These are phyloP conservation scores for Candida wancherniae DNA, from an alignment of 805 yeast genomes.

Conservation along the genomic window DNA sequence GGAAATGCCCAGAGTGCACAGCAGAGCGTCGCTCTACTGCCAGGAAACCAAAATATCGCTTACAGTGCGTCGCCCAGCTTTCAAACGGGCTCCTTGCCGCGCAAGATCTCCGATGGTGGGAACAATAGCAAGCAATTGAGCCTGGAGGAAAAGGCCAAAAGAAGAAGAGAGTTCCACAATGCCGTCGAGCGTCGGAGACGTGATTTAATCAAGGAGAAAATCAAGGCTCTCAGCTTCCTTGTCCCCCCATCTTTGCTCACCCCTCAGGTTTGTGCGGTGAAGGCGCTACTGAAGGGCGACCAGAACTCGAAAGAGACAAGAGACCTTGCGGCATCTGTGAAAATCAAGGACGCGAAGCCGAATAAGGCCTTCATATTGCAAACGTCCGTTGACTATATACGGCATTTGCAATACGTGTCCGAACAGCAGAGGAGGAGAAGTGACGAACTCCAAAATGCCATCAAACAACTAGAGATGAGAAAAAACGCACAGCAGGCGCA, in stretches of 20 bases:
- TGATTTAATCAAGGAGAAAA: slow-evolving; percentile 84
- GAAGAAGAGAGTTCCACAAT: slow-evolving; percentile 86
- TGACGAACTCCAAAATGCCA: slow-evolving; percentile 30
- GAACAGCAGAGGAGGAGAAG: slow-evolving; percentile 49
- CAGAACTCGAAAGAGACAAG: slow-evolving; percentile 29
- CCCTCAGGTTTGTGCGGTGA: slow-evolving; percentile 41
- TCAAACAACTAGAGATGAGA: slow-evolving; percentile 15
- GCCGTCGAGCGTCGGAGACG: slow-evolving; percentile 92
- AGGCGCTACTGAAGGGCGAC: slow-evolving; percentile 32
- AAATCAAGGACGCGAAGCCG: slow-evolving; percentile 65
- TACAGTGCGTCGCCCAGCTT: slow-evolving; percentile 6
- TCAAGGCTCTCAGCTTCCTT: slow-evolving; percentile 73
- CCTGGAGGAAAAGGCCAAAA: slow-evolving; percentile 66
- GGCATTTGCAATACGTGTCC: slow-evolving; percentile 58
- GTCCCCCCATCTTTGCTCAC: slow-evolving; percentile 72
- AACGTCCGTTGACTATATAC: slow-evolving; percentile 76
- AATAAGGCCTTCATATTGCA: slow-evolving; percentile 76
- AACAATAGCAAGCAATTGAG: slow-evolving; percentile 35
- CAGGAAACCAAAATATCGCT: slow-evolving; percentile 3
- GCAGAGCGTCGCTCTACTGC: no score
- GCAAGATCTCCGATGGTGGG: slow-evolving; percentile 10
- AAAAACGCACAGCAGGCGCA: not conserved
- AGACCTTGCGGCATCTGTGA: slow-evolving; percentile 35
- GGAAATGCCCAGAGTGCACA: no score
- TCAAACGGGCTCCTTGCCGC: slow-evolving; percentile 6